Evolutionary conservation across 2,329 filamentous ascomycete genomes (phyloP), one percentile per base, ranked within the genome.

Genomic region (Neonectria faginata): DNA sequence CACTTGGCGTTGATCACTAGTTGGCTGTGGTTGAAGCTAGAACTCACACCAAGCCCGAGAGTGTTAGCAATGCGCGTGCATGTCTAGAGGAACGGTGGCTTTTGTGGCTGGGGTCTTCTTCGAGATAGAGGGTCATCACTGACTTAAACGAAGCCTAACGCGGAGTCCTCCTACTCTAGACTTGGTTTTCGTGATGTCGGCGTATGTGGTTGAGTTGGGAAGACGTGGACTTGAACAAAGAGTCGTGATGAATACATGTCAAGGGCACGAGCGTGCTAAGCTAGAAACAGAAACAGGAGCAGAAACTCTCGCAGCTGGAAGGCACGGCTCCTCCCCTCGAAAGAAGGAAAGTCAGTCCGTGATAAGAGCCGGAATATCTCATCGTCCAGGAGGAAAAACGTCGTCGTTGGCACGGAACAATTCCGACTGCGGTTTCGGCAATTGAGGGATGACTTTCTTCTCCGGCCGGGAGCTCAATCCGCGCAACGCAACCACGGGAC

Each of bases 401-500:
- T 16, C 14, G 27, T 6, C 10, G 25, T 3, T 29, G 20, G 12
- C 29, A 51, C 52, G 52, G 52, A 55, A 44, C 10, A 41, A 44
- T 55, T 55, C 52, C 52, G 52, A 42, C 10, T 18, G 27, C 36
- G 39, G 51, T 18, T 44, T 42, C 29, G 53, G 36, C 39, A 33
- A 8, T 25, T 20, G 39, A 31, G 10, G 14, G 36, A 39, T n/a
- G 36, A n/a, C 14, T 16, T 33, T 10, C 14, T 22, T 55, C 18
- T 36, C 44, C 51, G 25, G 41, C 16, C 44, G 51, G 36, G 52
- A n/a, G 18, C n/a, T 36, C 51, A n/a, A 20, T 62, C 67, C 57
- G 50, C 53, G 51, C 59, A 39, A 53, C 45, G n/a, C 31, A 31
- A 48, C 52, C 18, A 58, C 64, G 70, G 68, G 67, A 47, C 51